Conservation (phyloP, 2,329 filamentous ascomycete genomes). For the Aspergillus hortae region DNA sequence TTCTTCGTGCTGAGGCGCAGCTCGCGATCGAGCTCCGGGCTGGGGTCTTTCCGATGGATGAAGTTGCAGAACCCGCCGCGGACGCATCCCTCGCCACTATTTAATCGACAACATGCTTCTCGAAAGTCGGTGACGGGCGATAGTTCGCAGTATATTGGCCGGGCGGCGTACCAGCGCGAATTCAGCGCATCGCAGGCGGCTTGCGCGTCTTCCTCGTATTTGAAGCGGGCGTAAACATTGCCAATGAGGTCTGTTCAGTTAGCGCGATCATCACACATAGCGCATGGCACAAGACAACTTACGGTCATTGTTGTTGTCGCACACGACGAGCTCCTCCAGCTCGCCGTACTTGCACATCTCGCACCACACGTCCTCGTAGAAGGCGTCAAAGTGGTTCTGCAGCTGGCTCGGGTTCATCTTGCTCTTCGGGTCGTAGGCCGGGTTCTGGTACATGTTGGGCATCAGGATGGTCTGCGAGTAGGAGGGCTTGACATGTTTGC, state of each 20-base stretch:
- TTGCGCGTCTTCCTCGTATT: conserved; percentile 97
- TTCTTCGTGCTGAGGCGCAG: conserved; percentile 89
- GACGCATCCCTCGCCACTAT: conserved; percentile 91
- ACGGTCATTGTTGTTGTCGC: conserved; percentile 99
- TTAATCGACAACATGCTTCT: conserved; percentile 93
- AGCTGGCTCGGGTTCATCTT: conserved; percentile 96
- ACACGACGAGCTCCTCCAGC: conserved; percentile 95
- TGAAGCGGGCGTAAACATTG: conserved; percentile 99
- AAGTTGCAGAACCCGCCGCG: conserved; percentile 98
- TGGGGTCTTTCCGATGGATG: conserved; percentile 95
- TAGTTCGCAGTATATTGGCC: conserved; percentile 97
- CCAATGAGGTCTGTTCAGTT: conserved; percentile 74
- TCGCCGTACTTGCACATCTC: conserved; percentile 99
- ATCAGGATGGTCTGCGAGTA: conserved; percentile 98
- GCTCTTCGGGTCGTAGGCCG: conserved; percentile 91
- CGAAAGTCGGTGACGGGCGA: conserved; percentile 96
- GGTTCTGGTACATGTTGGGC: conserved; percentile 98
- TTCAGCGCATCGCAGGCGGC: conserved; percentile 92
- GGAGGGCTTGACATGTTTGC: conserved; percentile 98
- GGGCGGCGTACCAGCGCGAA: conserved; percentile 90
- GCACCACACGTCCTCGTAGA: conserved; percentile 99
- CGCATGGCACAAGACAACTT: conserved; percentile 36
- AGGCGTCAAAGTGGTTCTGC: conserved; percentile 99
- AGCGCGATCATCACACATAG: neutral
- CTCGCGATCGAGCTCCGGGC: conserved; percentile 82